These are phyloP conservation scores for Ophiocordyceps australis DNA, from an alignment of 2,329 filamentous ascomycete species.

Conservation along the genomic window DNA sequence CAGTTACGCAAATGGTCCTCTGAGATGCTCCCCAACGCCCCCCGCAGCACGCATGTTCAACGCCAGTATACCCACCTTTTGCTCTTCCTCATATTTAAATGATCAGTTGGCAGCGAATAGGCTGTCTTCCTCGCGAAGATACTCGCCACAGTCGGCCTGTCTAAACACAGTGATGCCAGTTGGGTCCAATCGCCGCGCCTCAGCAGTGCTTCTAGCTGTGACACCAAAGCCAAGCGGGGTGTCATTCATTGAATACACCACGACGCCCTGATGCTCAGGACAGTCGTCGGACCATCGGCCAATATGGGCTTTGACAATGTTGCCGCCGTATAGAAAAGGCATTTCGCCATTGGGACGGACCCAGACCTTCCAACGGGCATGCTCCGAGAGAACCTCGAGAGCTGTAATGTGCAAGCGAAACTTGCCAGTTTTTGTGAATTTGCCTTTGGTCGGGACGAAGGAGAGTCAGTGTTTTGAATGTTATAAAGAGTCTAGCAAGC, in stretches of 20 bases:
- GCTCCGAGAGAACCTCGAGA: conserved; percentile 71
- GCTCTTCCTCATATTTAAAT: background rate
- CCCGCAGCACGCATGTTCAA: no score
- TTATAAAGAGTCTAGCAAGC: no score
- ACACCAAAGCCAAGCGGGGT: conserved; percentile 87
- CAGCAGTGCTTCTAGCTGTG: conserved; percentile 71
- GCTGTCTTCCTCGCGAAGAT: conserved; percentile 60
- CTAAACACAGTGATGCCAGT: conserved; percentile 80
- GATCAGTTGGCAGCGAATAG: conserved; percentile 1
- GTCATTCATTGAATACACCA: conserved; percentile 86
- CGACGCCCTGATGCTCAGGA: conserved; percentile 79
- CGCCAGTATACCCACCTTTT: no score
- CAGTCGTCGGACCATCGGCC: conserved; percentile 81
- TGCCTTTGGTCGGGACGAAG: no score
- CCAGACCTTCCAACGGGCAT: conserved; percentile 94
- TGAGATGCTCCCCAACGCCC: no score
- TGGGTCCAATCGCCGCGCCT: conserved; percentile 70
- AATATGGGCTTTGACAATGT: conserved; percentile 55
- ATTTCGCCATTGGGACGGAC: conserved; percentile 92
- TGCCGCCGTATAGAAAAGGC: conserved; percentile 90
- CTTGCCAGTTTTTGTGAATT: conserved; percentile 93
- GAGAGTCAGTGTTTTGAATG: no score
- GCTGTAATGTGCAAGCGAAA: conserved; percentile 87
- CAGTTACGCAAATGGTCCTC: no score
- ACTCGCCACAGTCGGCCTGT: conserved; percentile 90